Evolutionary conservation across 2,329 filamentous ascomycete species (phyloP).

Genomic region (Leptographium radiaticola): DNA sequence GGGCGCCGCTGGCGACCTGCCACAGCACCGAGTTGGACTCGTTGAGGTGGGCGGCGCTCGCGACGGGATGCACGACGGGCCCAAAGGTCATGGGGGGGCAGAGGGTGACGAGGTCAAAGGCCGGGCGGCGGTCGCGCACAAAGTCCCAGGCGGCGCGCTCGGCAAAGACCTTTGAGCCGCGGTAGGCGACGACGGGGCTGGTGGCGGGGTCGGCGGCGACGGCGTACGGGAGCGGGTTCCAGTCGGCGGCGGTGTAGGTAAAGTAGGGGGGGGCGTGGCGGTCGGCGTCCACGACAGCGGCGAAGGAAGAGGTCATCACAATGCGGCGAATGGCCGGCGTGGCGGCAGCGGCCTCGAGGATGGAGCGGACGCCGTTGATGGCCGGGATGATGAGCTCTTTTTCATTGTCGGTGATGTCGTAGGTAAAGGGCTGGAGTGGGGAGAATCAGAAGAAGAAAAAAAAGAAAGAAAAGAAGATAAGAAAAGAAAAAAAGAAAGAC

Average conservation of each 20-base stretch:
- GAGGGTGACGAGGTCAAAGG: conserved; percentile 30
- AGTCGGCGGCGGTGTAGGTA: conserved; percentile 32
- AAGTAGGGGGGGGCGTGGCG: conserved; percentile 13
- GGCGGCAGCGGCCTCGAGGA: conserved; percentile 23
- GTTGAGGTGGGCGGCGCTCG: conserved; percentile 3
- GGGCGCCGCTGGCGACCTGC: conserved; percentile 3
- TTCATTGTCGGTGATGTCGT: conserved; percentile 28
- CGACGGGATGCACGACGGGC: conserved; percentile 4
- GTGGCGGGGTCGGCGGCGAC: conserved; percentile 26
- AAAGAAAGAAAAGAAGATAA: neutral
- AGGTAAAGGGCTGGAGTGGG: conserved; percentile 19
- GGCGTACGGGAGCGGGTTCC: conserved; percentile 39
- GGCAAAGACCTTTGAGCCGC: conserved; percentile 40
- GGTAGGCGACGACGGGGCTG: conserved; percentile 27
- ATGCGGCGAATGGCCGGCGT: conserved; percentile 13
- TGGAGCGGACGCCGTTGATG: conserved; percentile 29
- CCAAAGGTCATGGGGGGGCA: conserved; percentile 10
- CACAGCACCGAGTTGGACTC: conserved; percentile 9
- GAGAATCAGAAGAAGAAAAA: neutral
- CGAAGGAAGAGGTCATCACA: conserved; percentile 15
- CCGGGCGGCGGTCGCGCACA: conserved; percentile 23
- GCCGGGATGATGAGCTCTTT: conserved; percentile 30
- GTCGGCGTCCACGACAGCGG: conserved; percentile 10
- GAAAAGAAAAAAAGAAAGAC: neutral
- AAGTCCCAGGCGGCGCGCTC: conserved; percentile 43